phyloP scores from a whole-genome alignment of 2,329 filamentous ascomycete genomes.

The Hymenoscyphus repandus region DNA sequence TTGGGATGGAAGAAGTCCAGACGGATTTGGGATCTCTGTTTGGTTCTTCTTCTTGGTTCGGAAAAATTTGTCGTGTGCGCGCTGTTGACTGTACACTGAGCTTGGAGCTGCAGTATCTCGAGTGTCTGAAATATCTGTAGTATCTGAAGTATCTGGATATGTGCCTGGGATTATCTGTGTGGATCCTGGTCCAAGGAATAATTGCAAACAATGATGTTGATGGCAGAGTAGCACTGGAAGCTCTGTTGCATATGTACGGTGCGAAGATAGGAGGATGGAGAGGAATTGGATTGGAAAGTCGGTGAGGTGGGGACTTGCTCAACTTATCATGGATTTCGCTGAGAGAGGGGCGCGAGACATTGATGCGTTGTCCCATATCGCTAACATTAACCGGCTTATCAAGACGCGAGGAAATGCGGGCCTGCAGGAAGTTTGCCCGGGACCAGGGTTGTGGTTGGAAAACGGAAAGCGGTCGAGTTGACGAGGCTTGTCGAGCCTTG shows the following conservation, averaged over 20 bases:
- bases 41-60: conserved; percentile 7
- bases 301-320: conserved; percentile 15
- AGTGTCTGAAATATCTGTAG: conserved; percentile 2
- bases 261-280: conserved; percentile 11
- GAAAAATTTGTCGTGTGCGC: conserved; percentile 8
- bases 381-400: conserved; percentile 21
- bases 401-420: conserved; percentile 10
- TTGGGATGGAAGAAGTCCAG: conserved; percentile 21
- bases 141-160: not conserved
- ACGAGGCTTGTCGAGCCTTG: conserved; percentile 1
- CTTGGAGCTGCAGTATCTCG: conserved; percentile 15
- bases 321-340: conserved; percentile 24
- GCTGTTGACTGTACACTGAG: conserved; percentile 14
- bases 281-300: conserved; percentile 11
- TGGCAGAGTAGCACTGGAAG: conserved; percentile 11
- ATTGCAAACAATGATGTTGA: conserved; percentile 19
- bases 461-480: not conserved
- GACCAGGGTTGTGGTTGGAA: conserved; percentile 14
- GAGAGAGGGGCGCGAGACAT: conserved; percentile 22
- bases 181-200: conserved; percentile 4
- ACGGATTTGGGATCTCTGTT: conserved; percentile 6
- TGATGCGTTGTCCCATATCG: conserved; percentile 27
- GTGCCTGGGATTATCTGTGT: conserved; percentile 8
- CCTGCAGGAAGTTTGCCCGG: conserved; percentile 6
- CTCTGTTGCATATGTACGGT: conserved; percentile 14